Evolutionary conservation across 176 grass and related monocot species (phyloP), one percentile per base, ranked within the genome.

Genomic region (Phragmites australis): DNA sequence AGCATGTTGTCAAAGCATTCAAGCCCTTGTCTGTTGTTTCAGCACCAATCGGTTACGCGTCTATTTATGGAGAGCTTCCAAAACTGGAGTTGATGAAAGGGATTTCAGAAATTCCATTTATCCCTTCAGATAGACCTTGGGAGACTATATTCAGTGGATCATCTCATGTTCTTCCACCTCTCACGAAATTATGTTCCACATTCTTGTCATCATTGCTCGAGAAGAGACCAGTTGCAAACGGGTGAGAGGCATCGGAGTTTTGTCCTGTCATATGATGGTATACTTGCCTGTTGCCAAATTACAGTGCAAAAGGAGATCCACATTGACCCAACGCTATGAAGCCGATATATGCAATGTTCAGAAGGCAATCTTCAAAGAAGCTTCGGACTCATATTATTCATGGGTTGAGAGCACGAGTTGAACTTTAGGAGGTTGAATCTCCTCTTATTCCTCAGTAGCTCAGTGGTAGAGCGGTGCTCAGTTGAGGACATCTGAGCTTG

Each of bases 131-230:
- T 47, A 94, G 92, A 54, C 96, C 96, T 17, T 99, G 96, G 96
- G 96, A 95, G 58, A 99, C 92, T 45, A 93, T 99, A 70, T 99
- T 99, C 83, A 82, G 71, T 62, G 92, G 96, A 62, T 93, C 96
- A 4, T 93, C 92, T 81, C 96, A 95, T 60, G 79, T 80, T 74
- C 90, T 95, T 17, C 96, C 92, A 5, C 88, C 96, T 21, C 96
- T 95, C 31, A 91, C 86, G 4, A 99, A 94, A 81, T 65, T 99
- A 17, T 99, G 96, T 40, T 76, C 84, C 0, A 52, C 78, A 48
- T 99, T 99, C 82, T 93, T 99, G 55, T 19, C 86, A 82, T 93
- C 92, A 1, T 86, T 99, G 79, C 71, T 99, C 25, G 92, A 95
- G 86, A 94, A 94, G 72, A 82, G 83, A 64, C 49, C 83, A 3